Evolutionary conservation across 2,329 filamentous ascomycete genomes (phyloP), one percentile per base, ranked within the genome.

Genomic region (Penicillium corylophilum): DNA sequence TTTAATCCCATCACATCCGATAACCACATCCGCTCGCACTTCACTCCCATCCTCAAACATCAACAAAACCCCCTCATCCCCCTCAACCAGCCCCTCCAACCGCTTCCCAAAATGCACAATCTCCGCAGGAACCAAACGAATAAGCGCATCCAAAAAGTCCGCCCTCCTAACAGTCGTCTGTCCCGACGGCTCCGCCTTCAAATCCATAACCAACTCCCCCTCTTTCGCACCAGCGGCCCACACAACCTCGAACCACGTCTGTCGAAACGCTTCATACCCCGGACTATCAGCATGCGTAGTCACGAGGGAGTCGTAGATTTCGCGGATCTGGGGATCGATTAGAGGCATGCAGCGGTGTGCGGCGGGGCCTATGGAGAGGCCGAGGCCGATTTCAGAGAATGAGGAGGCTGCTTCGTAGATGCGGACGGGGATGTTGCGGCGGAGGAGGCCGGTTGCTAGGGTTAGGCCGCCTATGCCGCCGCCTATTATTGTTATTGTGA

Each of bases 371-470:
- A 85, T 77, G 2, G 77, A 75, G 1, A 85, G 74, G 5, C 82
- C 83, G 2, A 81, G 80, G 2, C 82, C 82, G 26, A 85, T 80
- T 61, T 85, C 82, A 29, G 74, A 74, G 54, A 85, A 85, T 12
- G 70, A 69, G 0, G 71, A 48, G 0, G 81, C 81, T 10, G 79
- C 74, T 66, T 86, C 83, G 60, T 83, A 86, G 54, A 86, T 75
- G 22, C 73, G 73, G 33, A 81, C 70, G 2, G 70, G 66, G 31
- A 83, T 60, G 33, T 72, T 63, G 51, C 76, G 72, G 49, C 75
- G 66, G 49, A 69, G 62, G 24, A 85, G 76, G 6, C 75, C 79
- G 42, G 81, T 75, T 22, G 79, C 80, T 8, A 85, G 75, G 8
- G 71, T 71, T 16, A 84, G 71, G 23, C 83, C 83, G 23, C 77